Base-by-base conservation (phyloP, 2,329 filamentous ascomycete genomes). In the Monosporascus sp. region DNA sequence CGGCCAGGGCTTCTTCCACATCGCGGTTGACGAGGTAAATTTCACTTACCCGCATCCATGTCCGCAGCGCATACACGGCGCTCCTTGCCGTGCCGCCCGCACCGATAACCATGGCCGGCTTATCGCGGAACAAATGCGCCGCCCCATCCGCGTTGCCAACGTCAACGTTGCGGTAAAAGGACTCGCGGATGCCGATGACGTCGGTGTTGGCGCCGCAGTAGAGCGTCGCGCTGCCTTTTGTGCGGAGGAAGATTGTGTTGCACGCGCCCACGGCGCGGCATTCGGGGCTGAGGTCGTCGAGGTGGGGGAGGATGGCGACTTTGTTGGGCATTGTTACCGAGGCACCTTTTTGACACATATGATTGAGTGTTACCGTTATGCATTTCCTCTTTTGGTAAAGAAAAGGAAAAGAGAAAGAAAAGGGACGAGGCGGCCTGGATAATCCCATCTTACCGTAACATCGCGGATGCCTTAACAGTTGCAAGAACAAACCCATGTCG, bases 281-380 rank as follows among this genome's bases (percentile, higher is more conserved):
- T 70, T 91, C 87, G 22, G 83, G 79, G 7, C 88, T 91, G 38
- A 92, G 74, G 51, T 85, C 81, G 64, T 93, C 88, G 8, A 93
- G 78, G 60, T 89, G 78, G 0, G 82, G 77, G 55, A 92, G 81
- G 65, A 93, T 90, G 61, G 83, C 78, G 26, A 93, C 82, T 70
- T 94, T 93, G 75, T 90, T 85, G 0, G 89, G 89, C 89, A 93
- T 94, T 20, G 89, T 93, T 38, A 93, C 84, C 3, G 86, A 84
- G 22, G 86, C 82, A 52, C 86, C 86, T 81, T 53, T 11, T 11
- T n/a, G 17, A 19, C 20, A 19, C n/a, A 3, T 44, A 44, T 44
- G 5, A 22, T 44, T 44, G 37, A 37, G 48, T 49, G 5, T 47
- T 27, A 27, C 27, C 27, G 27, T 8, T 27, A 27, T 8, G 27